Evolutionary conservation across 2,329 filamentous ascomycete species (phyloP), one percentile per base, ranked within the genome.

Genomic region (Talaromyces pinophilus): DNA sequence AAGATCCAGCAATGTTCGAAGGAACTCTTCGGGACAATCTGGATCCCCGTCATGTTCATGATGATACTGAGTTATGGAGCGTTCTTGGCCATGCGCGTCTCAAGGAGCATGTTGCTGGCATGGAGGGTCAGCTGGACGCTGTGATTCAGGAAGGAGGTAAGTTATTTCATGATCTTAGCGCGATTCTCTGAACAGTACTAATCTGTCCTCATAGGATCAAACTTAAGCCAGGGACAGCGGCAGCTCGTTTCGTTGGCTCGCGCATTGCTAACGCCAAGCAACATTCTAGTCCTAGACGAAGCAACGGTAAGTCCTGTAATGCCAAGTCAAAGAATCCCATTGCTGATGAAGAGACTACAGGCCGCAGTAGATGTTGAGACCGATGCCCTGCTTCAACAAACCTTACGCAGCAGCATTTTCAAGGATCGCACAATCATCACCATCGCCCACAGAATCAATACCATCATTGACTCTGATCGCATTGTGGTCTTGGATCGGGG

Each of bases 381-480:
- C 1, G 87, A 90, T 76, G 85, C 86, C 54, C 80, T 89, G 80
- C 80, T 89, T 65, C 88, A 90, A 77, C 83, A 85, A 42, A 89
- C 87, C 22, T 77, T 90, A 59, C 83, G 87, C 65, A 87, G 84
- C 74, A 85, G 80, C 72, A 84, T 88, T 77, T 99, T 99, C 81
- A 86, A 89, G 68, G 92, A 97, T 79, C 88, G 92, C 63, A 99
- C 95, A 44, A 98, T 99, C 79, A 96, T 99, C 79, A 99, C 95
- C 0, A 97, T 99, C 74, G 95, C 95, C 30, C 95, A 99, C 82
- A 90, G 95, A 64, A 96, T 99, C 82, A 98, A 98, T 82, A 99
- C 95, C 11, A 98, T 99, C 73, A 85, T 99, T 15, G 88, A 90
- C 74, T 88, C 86, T 68, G 94, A 99, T 81, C 88, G 93, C 61